Evolutionary conservation across 192 early-diverging fungal genomes (phyloP), one percentile per base, ranked within the genome.

Genomic region (Entomortierella parvispora): DNA sequence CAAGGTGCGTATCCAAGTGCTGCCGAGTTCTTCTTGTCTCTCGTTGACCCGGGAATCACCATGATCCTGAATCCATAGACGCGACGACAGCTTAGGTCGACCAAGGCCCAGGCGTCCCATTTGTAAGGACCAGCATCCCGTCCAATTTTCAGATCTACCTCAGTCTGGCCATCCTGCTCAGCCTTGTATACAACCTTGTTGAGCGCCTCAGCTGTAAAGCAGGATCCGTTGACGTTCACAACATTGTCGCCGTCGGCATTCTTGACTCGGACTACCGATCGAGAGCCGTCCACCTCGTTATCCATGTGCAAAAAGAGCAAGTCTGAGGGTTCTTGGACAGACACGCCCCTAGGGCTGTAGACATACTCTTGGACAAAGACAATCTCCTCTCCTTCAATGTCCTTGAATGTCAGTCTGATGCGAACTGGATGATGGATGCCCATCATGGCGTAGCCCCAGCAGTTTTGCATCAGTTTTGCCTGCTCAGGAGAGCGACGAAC

Each of bases 11-110:
- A 86, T 6, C 74, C 82, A 8, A 86, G 31, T 1, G 68, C 52
- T 0, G 61, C 80, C 0, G 65, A 68, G 5, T 48, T 68, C n/a
- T 68, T 64, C 17, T 62, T 68, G 2, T 14, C 17, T 0, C 49
- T 22, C 12, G 55, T 50, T 0, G 62, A 59, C 29, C 65, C 69
- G 23, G 26, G 22, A 0, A 62, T 58, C 47, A 83, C 10, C 11
- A 84, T n/a, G 1, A 82, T 49, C 51, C 82, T 83, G 58, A 86
- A 76, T 8, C 62, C 84, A 76, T 84, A 84, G 18, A 86, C 82
- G 20, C 80, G 56, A 26, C 78, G 62, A 52, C 84, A 86, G 26
- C 47, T 65, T 26, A 71, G 32, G 54, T 86, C 84, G 6, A 86
- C 56, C 17, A 86, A 48, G 1, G 82, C 84, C 84, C 84, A 86